Conservation (phyloP, 106 monocot species). For the Dactylorhiza incarnata region DNA sequence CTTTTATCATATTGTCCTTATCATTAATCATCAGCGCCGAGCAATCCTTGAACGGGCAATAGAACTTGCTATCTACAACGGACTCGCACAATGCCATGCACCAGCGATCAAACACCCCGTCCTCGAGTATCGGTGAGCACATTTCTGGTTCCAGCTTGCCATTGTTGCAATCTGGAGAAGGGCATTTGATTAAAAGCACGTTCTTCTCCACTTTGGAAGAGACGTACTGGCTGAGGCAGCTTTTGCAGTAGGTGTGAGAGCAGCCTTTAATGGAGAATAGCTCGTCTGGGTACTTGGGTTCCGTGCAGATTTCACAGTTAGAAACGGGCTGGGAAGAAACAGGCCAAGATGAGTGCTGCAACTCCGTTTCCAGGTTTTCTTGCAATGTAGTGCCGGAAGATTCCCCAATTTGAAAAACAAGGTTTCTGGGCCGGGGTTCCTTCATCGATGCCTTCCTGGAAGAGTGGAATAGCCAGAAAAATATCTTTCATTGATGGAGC, state of each 20-base stretch:
- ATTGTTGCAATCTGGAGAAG: constrained; percentile 45
- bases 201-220: constrained; percentile 43
- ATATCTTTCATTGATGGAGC: no score
- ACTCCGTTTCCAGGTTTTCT: background rate
- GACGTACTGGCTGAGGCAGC: constrained; percentile 43
- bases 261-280: constrained; percentile 21
- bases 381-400: background rate
- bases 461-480: background rate
- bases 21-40: constrained; percentile 46
- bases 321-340: background rate
- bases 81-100: constrained; percentile 35
- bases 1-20: constrained; percentile 14
- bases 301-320: constrained; percentile 57
- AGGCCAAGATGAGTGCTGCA: background rate
- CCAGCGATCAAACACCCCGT: constrained; percentile 45
- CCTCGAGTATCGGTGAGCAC: constrained; percentile 34
- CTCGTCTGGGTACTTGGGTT: constrained; percentile 11
- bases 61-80: constrained; percentile 28
- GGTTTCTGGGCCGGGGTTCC: background rate
- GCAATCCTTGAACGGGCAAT: constrained; percentile 73
- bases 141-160: constrained; percentile 31
- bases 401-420: background rate
- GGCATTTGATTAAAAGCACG: constrained; percentile 37
- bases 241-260: constrained; percentile 42
- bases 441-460: background rate